These are phyloP conservation scores for Rhodotorula babjevae DNA, from an alignment of 768 basidiomycete genomes.

Conservation along the genomic window DNA sequence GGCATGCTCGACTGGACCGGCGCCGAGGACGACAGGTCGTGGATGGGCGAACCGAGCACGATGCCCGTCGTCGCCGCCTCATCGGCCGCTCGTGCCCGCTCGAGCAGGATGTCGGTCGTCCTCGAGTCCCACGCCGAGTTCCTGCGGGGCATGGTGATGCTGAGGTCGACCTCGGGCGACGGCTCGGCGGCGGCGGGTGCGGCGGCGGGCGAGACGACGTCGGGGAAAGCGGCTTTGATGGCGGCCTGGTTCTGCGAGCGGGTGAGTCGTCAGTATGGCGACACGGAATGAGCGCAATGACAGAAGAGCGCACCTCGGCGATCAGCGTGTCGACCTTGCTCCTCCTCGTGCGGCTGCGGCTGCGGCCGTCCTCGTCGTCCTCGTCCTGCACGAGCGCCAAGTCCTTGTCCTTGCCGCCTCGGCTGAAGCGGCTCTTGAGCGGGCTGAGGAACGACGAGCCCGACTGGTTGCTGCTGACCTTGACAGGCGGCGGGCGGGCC, in stretches of 20 bases:
- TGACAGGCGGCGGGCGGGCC: not conserved
- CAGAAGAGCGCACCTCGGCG: not conserved
- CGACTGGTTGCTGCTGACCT: not conserved
- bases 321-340: not conserved
- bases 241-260: not conserved
- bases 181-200: too few relatives aligned
- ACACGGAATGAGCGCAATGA: too few relatives aligned
- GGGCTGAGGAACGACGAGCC: conserved; percentile 1
- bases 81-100: not conserved
- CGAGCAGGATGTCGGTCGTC: not conserved
- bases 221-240: not conserved
- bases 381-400: not conserved
- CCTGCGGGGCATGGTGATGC: not conserved
- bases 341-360: not conserved
- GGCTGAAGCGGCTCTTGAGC: not conserved
- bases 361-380: not conserved
- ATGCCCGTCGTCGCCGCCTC: not conserved
- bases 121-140: not conserved
- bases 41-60: not conserved
- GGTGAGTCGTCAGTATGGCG: too few relatives aligned
- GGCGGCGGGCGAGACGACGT: not conserved
- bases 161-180: not conserved
- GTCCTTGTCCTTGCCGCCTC: not conserved
- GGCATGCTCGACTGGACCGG: not conserved
- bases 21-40: not conserved